Conservation (phyloP, 2,329 filamentous ascomycete genomes). For the Nannizzia gypsea region DNA sequence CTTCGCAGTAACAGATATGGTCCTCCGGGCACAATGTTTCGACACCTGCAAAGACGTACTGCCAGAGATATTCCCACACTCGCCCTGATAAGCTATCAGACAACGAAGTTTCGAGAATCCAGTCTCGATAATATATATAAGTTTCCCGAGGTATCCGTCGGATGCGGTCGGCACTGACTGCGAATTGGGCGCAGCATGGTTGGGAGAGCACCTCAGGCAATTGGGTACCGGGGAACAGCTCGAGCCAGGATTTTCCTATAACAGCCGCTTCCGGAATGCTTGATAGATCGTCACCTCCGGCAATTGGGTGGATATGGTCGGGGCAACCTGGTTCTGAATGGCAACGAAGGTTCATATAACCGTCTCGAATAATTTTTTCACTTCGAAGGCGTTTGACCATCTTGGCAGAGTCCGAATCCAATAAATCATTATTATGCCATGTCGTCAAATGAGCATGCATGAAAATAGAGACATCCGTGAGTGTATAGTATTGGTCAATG, state of each 20-base stretch:
- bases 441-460: conserved; percentile 46
- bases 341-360: conserved; percentile 52
- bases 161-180: conserved; percentile 47
- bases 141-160: conserved; percentile 41
- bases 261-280: conserved; percentile 38
- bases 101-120: conserved; percentile 47
- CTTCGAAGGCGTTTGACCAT: conserved; percentile 42
- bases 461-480: conserved; percentile 49
- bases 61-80: conserved; percentile 55
- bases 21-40: conserved; percentile 37
- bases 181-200: conserved; percentile 55
- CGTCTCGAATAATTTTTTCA: conserved; percentile 40
- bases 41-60: conserved; percentile 47
- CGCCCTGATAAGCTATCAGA: conserved; percentile 46
- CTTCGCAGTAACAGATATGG: conserved; percentile 52
- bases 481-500: conserved; percentile 49
- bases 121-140: conserved; percentile 48
- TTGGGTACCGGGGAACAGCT: conserved; percentile 36
- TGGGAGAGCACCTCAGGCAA: conserved; percentile 44
- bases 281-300: conserved; percentile 29
- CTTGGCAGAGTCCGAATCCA: conserved; percentile 39
- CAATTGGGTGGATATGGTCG: conserved; percentile 43
- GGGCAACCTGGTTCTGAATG: conserved; percentile 48
- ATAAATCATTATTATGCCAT: conserved; percentile 50
- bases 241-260: conserved; percentile 36